Evolutionary conservation across 306 rosid genomes (phyloP).

Genomic region (Biancaea sappan): DNA sequence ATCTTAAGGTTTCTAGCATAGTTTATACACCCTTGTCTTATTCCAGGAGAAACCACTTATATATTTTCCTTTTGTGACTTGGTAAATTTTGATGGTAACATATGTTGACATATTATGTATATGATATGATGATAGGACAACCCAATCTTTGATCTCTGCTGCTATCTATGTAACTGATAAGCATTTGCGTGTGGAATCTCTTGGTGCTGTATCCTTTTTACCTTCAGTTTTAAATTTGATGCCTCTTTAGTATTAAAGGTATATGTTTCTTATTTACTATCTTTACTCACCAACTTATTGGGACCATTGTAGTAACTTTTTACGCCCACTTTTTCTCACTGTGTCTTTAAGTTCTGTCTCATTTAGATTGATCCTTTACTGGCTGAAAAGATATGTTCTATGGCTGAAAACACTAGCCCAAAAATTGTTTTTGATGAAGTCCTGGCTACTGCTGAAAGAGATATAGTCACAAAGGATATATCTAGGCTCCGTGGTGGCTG

Average conservation of each 20-base stretch:
- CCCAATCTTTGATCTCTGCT: slow-evolving; percentile 88
- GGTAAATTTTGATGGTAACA: slow-evolving; percentile 25
- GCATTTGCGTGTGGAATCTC: slow-evolving; percentile 84
- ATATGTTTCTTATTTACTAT: neutral
- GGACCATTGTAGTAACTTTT: neutral
- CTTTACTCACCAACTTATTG: slow-evolving; percentile 17
- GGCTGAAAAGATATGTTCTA: slow-evolving; percentile 72
- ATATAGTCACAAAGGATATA: slow-evolving; percentile 85
- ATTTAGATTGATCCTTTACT: slow-evolving; percentile 55
- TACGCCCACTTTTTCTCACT: neutral
- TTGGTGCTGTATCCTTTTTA: slow-evolving; percentile 92
- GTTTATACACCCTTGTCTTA: slow-evolving; percentile 19
- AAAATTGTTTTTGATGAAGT: slow-evolving; percentile 90
- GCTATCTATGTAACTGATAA: slow-evolving; percentile 74
- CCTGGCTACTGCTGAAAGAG: slow-evolving; percentile 88
- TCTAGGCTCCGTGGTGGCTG: slow-evolving; percentile 97
- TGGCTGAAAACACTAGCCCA: slow-evolving; percentile 87
- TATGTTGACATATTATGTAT: slow-evolving; percentile 40
- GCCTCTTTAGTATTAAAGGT: slow-evolving; percentile 3
- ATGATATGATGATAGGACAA: slow-evolving; percentile 63
- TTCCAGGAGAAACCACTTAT: slow-evolving; percentile 17
- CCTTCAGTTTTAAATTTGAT: slow-evolving; percentile 4
- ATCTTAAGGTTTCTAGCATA: slow-evolving; percentile 70
- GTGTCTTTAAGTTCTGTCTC: slow-evolving; percentile 20
- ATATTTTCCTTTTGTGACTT: slow-evolving; percentile 22